Evolutionary conservation across 805 yeast genomes (phyloP).

Genomic region (Yamadazyma paraphyllophila): DNA sequence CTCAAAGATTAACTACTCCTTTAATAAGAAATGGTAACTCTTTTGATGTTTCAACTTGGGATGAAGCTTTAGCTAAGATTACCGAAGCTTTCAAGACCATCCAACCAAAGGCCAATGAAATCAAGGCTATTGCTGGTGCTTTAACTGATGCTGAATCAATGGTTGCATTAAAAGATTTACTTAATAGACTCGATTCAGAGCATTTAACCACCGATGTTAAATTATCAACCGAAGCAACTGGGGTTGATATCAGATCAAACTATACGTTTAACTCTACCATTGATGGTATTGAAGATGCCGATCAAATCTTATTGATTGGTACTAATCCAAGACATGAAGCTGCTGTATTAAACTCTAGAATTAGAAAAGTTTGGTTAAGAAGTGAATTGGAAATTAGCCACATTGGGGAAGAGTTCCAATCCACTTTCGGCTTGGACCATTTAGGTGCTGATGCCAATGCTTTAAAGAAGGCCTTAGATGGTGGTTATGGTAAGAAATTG

Average conservation of each 20-base stretch:
- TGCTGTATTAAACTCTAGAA: conserved; percentile 79
- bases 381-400: conserved; percentile 65
- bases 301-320: conserved; percentile 75
- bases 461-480: conserved; percentile 58
- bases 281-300: conserved; percentile 79
- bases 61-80: conserved; percentile 72
- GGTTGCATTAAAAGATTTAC: conserved; percentile 77
- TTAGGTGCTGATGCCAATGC: conserved; percentile 61
- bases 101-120: conserved; percentile 63
- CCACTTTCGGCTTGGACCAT: conserved; percentile 65
- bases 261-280: conserved; percentile 78
- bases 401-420: conserved; percentile 74
- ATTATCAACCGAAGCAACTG: conserved; percentile 55
- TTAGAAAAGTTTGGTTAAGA: conserved; percentile 77
- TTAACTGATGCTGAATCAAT: conserved; percentile 78
- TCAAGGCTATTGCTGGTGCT: conserved; percentile 82
- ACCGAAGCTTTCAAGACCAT: conserved; percentile 57
- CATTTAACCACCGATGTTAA: conserved; percentile 72
- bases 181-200: conserved; percentile 76
- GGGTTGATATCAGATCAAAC: conserved; percentile 74
- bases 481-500: conserved; percentile 67
- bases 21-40: conserved; percentile 66
- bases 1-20: conserved; percentile 83
- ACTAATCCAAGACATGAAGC: conserved; percentile 91
- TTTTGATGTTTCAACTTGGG: conserved; percentile 81